Conservation (phyloP, 192 early-diverging fungal genomes). For the Rhizophagus sp. region DNA sequence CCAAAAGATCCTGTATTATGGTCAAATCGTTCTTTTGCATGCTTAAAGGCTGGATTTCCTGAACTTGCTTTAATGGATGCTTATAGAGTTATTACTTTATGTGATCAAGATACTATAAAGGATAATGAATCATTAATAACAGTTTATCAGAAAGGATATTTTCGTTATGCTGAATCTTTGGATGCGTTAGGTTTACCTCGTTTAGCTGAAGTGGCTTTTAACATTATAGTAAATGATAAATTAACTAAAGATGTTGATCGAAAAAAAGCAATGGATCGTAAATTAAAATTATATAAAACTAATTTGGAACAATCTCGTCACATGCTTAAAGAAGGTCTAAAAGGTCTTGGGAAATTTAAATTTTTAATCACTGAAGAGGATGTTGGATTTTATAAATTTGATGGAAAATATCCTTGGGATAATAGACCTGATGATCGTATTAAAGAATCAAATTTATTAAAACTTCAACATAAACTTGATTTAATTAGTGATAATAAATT, state of each 20-base stretch:
- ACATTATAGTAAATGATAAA: background rate
- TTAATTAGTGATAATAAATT: slow-evolving; percentile 11
- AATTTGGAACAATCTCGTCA: background rate
- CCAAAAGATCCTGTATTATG: slow-evolving; percentile 8
- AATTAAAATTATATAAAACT: background rate
- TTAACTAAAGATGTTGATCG: background rate
- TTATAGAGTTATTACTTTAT: slow-evolving; percentile 14
- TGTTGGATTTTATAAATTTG: slow-evolving; percentile 4
- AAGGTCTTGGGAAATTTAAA: background rate
- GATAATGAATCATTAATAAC: background rate
- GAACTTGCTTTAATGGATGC: slow-evolving; percentile 18
- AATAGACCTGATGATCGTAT: slow-evolving; percentile 8
- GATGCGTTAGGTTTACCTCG: slow-evolving; percentile 12
- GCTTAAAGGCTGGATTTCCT: slow-evolving; percentile 19
- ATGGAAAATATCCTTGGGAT: slow-evolving; percentile 24
- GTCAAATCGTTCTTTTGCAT: slow-evolving; percentile 14
- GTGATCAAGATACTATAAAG: background rate
- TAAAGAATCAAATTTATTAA: background rate
- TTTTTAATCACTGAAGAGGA: background rate
- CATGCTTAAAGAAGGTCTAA: background rate
- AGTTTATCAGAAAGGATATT: background rate
- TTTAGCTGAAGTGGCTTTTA: background rate
- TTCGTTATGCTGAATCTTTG: slow-evolving; percentile 24
- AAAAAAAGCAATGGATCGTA: background rate
- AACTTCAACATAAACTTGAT: slow-evolving; percentile 23